Conservation (phyloP, 768 basidiomycete genomes). For the Suillus americanus region DNA sequence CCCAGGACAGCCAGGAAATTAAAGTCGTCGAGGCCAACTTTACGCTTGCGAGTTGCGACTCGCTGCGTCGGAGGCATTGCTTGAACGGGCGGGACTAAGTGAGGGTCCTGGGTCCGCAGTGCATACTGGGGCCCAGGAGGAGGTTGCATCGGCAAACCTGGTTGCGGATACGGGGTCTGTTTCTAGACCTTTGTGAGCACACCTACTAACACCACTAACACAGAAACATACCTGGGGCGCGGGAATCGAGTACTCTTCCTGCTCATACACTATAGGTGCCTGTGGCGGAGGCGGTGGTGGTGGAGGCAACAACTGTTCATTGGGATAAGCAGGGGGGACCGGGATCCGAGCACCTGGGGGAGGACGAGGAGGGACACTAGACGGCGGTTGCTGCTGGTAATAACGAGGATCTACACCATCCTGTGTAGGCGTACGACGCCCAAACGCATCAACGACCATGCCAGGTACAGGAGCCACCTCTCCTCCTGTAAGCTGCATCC, state of each 20-base stretch:
- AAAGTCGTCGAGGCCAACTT: conserved; percentile 97
- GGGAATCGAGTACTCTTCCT: conserved; percentile 25
- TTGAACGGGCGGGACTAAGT: conserved; percentile 24
- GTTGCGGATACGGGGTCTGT: conserved; percentile 25
- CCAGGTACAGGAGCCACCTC: conserved; percentile 36
- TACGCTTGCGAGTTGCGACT: conserved; percentile 60
- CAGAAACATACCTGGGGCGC: conserved; percentile 23
- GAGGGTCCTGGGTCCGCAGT: conserved; percentile 30
- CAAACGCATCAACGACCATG: conserved; percentile 19
- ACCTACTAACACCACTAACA: background rate
- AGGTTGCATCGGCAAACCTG: conserved; percentile 18
- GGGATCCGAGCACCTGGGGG: conserved; percentile 39
- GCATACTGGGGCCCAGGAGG: conserved; percentile 24
- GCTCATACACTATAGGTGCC: conserved; percentile 24
- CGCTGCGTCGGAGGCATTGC: conserved; percentile 39
- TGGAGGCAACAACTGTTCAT: conserved; percentile 32
- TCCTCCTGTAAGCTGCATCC: conserved; percentile 42
- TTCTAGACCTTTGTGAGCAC: conserved; percentile 14
- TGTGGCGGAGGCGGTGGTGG: conserved; percentile 10
- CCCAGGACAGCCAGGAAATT: conserved; percentile 98
- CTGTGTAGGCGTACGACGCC: conserved; percentile 25
- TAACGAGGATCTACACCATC: conserved; percentile 43
- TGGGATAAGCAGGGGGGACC: conserved; percentile 34
- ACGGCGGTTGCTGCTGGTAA: conserved; percentile 35
- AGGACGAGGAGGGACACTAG: conserved; percentile 33